phyloP scores from a whole-genome alignment of 2,329 filamentous ascomycete species.

The Ophiocordyceps australis region DNA sequence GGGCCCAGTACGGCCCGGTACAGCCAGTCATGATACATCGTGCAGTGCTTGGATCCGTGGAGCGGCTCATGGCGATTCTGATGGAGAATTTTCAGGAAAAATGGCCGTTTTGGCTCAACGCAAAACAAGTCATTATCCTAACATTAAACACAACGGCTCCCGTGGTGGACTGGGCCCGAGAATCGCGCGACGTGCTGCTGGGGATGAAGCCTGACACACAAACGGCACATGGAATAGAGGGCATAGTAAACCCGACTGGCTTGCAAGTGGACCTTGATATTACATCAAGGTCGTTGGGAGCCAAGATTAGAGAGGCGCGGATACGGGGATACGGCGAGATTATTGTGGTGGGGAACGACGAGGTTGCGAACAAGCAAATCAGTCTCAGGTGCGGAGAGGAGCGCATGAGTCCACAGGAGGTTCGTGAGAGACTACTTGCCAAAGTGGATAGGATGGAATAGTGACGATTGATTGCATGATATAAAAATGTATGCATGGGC shows the following conservation, averaged over 20 bases:
- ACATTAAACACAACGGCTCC: conserved; percentile 46
- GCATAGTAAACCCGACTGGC: conserved; percentile 34
- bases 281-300: conserved; percentile 39
- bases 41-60: conserved; percentile 68
- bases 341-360: conserved; percentile 50
- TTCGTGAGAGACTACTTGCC: conserved; percentile 24
- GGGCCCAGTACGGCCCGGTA: conserved; percentile 38
- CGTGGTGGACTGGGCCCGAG: conserved; percentile 29
- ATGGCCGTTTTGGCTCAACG: conserved; percentile 83
- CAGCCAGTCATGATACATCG: conserved; percentile 68
- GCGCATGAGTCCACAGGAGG: conserved; percentile 22
- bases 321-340: conserved; percentile 55
- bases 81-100: conserved; percentile 68
- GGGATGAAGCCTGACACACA: conserved; percentile 19
- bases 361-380: conserved; percentile 40
- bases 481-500: too few relatives aligned
- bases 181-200: conserved; percentile 28
- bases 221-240: conserved; percentile 13
- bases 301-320: conserved; percentile 59
- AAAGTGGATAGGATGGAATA: conserved; percentile 30
- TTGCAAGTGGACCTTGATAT: conserved; percentile 55
- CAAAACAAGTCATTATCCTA: conserved; percentile 56
- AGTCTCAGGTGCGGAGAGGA: conserved; percentile 19
- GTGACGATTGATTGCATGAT: too few relatives aligned
- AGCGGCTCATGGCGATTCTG: conserved; percentile 68